These are phyloP conservation scores for Leucoagaricus sp. DNA, from an alignment of 1,284 basidiomycete genomes.

Conservation along the genomic window DNA sequence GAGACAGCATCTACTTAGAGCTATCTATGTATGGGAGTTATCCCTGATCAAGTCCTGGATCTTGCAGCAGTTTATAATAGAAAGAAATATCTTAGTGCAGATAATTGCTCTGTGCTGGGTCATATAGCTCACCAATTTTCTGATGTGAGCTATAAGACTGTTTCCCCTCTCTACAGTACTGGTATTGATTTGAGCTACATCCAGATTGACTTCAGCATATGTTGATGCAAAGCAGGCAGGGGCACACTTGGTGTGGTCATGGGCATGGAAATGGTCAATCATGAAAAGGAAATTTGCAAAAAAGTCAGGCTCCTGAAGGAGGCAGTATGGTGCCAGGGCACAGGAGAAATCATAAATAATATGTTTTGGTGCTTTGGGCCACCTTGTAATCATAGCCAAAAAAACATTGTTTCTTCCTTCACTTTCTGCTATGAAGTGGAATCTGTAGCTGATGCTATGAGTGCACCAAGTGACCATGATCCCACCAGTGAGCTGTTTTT, in stretches of 20 bases:
- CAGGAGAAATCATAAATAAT: constrained; percentile 33
- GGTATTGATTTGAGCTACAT: constrained; percentile 27
- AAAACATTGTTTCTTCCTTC: too few relatives aligned
- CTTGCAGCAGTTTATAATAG: constrained; percentile 27
- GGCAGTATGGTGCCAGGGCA: constrained; percentile 19
- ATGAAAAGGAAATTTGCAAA: constrained; percentile 32
- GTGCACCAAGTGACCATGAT: too few relatives aligned
- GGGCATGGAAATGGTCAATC: constrained; percentile 34
- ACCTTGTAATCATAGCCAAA: too few relatives aligned
- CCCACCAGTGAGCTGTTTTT: too few relatives aligned
- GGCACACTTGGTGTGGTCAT: constrained; percentile 30
- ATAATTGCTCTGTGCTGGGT: constrained; percentile 28
- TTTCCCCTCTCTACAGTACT: constrained; percentile 40
- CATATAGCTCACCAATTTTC: constrained; percentile 39
- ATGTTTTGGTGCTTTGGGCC: too few relatives aligned
- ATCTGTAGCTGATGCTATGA: too few relatives aligned
- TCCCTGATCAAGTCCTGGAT: not conserved
- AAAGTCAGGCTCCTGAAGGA: constrained; percentile 28
- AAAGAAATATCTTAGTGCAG: constrained; percentile 32
- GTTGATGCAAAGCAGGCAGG: constrained; percentile 27
- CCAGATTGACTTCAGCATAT: constrained; percentile 24
- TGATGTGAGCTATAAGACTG: constrained; percentile 27
- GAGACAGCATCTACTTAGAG: too few relatives aligned
- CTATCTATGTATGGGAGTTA: too few relatives aligned
- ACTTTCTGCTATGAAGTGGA: too few relatives aligned